Conservation (phyloP, 345 rosid species). For the Barbarea vulgaris region DNA sequence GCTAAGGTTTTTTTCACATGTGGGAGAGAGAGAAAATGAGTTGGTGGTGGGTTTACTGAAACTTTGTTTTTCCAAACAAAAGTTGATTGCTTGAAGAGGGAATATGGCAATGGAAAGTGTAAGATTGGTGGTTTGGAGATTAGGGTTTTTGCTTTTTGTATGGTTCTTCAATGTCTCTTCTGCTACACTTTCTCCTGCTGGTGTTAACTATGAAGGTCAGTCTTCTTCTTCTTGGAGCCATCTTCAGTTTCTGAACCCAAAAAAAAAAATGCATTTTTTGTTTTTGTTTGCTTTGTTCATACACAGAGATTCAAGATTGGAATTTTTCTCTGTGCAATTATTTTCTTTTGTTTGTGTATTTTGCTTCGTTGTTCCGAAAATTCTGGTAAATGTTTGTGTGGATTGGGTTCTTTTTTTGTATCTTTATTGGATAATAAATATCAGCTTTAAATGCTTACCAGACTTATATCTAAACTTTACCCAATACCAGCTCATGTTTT, state of each 20-base stretch:
- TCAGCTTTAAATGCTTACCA: slow-evolving; percentile 38
- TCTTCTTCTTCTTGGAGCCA: slow-evolving; percentile 11
- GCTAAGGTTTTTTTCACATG: slow-evolving; percentile 36
- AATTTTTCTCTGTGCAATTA: slow-evolving; percentile 4
- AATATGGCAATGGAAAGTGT: slow-evolving; percentile 45
- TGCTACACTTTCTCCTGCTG: slow-evolving; percentile 95
- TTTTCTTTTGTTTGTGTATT: neutral
- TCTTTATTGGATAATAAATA: slow-evolving; percentile 32
- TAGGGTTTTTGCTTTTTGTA: slow-evolving; percentile 60
- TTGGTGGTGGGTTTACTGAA: slow-evolving; percentile 44
- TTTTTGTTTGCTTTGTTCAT: neutral
- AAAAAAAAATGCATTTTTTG: neutral
- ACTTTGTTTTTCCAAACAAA: slow-evolving; percentile 17
- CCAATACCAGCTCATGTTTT: slow-evolving; percentile 27
- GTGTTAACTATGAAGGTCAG: slow-evolving; percentile 97
- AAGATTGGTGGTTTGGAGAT: slow-evolving; percentile 51
- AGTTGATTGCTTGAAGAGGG: slow-evolving; percentile 41
- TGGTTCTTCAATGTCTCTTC: slow-evolving; percentile 57
- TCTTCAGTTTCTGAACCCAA: slow-evolving; percentile 1
- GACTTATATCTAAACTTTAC: neutral
- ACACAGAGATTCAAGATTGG: slow-evolving; percentile 17
- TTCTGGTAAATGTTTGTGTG: slow-evolving; percentile 26
- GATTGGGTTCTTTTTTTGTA: slow-evolving; percentile 21
- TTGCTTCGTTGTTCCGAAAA: slow-evolving; percentile 1
- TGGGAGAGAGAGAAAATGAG: slow-evolving; percentile 37